A percentile compares a stretch with the other conserved stretches of the same genome.
These are phyloP conservation scores for Stephanodiscus triporus DNA, from an alignment of 108 stramenopile genomes.

Conservation along the genomic window DNA sequence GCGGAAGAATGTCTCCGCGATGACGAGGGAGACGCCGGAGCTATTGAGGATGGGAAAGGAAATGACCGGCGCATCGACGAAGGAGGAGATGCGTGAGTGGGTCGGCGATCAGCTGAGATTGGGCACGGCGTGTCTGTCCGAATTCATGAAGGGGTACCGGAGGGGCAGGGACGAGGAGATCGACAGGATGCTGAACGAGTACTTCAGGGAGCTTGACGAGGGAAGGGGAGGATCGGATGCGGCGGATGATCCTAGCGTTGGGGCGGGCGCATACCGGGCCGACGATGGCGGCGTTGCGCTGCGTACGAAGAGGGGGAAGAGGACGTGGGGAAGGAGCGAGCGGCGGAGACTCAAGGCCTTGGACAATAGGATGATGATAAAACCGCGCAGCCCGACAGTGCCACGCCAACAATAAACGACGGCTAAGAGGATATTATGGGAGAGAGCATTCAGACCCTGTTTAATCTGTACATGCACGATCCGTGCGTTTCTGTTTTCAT, in stretches of 20 bases:
- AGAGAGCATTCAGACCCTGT: neutral
- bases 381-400: neutral
- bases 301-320: constrained; percentile 3
- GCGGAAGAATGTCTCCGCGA: constrained; percentile 56
- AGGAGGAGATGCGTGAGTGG: constrained; percentile 64
- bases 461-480: neutral
- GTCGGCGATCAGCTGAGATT: constrained; percentile 69
- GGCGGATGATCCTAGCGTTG: neutral
- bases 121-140: constrained; percentile 62
- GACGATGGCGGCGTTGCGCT: neutral
- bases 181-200: constrained; percentile 81
- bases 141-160: constrained; percentile 89
- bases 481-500: too few species aligned
- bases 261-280: neutral
- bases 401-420: neutral
- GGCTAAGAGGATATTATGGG: neutral
- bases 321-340: constrained; percentile 41
- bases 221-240: constrained; percentile 2
- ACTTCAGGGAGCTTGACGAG: constrained; percentile 70
- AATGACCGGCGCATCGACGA: constrained; percentile 64
- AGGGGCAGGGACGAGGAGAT: constrained; percentile 84
- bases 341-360: constrained; percentile 6
- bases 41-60: constrained; percentile 59
- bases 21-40: constrained; percentile 48
- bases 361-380: neutral